Base-by-base conservation (phyloP, 1,139 yeast genomes). In the Geotrichum histeridarum region DNA sequence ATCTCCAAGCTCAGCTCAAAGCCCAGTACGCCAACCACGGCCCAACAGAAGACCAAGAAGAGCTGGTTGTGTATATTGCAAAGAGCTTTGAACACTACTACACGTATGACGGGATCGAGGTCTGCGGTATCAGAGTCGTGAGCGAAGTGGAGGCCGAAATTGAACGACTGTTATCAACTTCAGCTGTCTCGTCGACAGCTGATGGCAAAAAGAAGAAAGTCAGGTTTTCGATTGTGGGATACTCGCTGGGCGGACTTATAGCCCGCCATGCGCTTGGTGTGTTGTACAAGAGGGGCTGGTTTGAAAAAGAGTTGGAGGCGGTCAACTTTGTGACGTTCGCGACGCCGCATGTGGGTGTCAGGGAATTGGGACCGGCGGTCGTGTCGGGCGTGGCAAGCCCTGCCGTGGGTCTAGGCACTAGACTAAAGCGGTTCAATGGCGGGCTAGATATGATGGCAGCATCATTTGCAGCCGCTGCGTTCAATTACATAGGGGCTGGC, bases 41-140 rank as follows among this genome's bases (percentile, higher is more conserved):
- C 27, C 27, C 27, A 22, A 22, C 27, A 22, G 37, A 30, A 12
- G 39, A 31, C 15, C 27, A 48, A 9, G 22, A 45, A n/a, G 18
- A 69, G 48, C 62, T 85, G 1, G 68, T 77, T 0, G 77, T 83
- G 9, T 80, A 83, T 64, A 75, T 81, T 47, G 78, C 93, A 0
- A 78, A 78, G 18, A 76, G 84, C 12, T 88, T 85, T 64, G 78
- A 82, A 58, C 77, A 78, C 14, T 86, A 82, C 66, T 77, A 80
- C 63, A 88, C 96, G 1, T 84, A 87, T 63, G 96, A 88, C 64
- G 96, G 96, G 1, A 82, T 88, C 36, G 95, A 87, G 62, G 82
- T 88, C 42, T 87, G 93, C 66, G 96, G 95, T 1, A 75, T 82
- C 54, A 73, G 95, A 38, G 85, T 86, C 4, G 81, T 86, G 1